These are phyloP conservation scores for Diddensiella transvaalensis DNA, from an alignment of 805 yeast species.

Conservation along the genomic window DNA sequence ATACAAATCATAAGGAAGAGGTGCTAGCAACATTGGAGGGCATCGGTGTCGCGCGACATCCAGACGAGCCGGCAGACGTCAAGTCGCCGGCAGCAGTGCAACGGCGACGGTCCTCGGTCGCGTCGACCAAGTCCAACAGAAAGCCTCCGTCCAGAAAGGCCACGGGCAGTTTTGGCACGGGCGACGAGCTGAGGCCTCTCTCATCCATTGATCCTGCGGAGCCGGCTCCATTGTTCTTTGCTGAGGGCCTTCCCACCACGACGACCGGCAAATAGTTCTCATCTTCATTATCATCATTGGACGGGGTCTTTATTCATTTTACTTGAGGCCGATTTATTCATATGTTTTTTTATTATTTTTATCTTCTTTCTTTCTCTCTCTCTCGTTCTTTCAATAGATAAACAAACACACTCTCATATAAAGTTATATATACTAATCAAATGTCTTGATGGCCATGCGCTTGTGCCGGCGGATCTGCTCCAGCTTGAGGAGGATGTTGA, in stretches of 20 bases:
- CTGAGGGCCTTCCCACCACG: conserved; percentile 33
- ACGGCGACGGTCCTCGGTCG: conserved; percentile 30
- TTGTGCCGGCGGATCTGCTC: conserved; percentile 22
- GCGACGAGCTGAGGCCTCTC: conserved; percentile 33
- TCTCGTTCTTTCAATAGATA: no score
- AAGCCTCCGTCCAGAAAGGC: conserved; percentile 29
- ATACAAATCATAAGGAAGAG: conserved; percentile 33
- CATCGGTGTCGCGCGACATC: conserved; percentile 32
- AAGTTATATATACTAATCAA: conserved; percentile 23
- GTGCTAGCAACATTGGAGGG: conserved; percentile 24
- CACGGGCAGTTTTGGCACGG: conserved; percentile 35
- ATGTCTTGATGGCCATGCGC: conserved; percentile 18
- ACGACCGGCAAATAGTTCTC: conserved; percentile 17
- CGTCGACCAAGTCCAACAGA: conserved; percentile 14
- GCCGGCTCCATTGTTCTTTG: conserved; percentile 29
- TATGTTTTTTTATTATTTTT: no score
- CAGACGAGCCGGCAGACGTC: conserved; percentile 24
- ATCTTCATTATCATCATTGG: not conserved
- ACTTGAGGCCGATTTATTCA: not conserved
- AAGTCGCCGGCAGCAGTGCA: conserved; percentile 7
- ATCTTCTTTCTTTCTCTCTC: not conserved
- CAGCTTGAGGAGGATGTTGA: conserved; percentile 23
- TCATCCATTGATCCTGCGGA: conserved; percentile 17
- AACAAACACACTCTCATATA: no score
- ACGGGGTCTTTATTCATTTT: not conserved